Base-by-base conservation (phyloP, 371 early-diverging fungal genomes). In the Mucor indicus region DNA sequence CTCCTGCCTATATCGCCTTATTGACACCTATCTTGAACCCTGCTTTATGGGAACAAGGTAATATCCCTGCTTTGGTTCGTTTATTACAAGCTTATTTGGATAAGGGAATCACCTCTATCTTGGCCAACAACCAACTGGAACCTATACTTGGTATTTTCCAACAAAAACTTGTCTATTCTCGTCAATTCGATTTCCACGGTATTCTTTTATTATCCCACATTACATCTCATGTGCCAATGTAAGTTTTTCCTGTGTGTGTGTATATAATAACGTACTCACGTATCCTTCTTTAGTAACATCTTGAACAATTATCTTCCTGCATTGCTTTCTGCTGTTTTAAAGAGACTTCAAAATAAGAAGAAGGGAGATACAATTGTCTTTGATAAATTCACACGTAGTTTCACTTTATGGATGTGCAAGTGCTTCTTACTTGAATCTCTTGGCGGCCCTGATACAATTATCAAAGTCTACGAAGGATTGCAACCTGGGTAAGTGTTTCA, bases 41-140 rank as follows among this genome's bases (percentile, higher is more conserved):
- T 15, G 50, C 67, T 10, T 67, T 93, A 22, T 98, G 99, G 99
- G 87, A 90, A 47, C 79, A 84, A 36, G 92, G 89, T 78, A 98
- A 96, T 60, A 83, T 95, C 20, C 98, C 98, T 39, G 98, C 97
- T 0, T 75, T 98, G 6, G 92, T 93, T 21, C 81, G 86, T 23
- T 72, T 97, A 35, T 60, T 98, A 36, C 86, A 89, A 59, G 83
- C 91, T 21, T 96, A 91, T 63, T 58, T 98, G 56, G 64, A 72
- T 32, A 83, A 86, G 45, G 91, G 88, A 19, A 72, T 87, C 11
- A 77, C 85, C 41, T 64, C 79, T 1, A 75, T 82, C 38, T 70
- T 84, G 25, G 67, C 72, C 15, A 66, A 72, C 25, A 82, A 83
- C 39, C 83, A 88, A 43, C 58, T 98, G 43, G 80, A 81, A 38